Evolutionary conservation across 495 filamentous ascomycete genomes (phyloP).

Genomic region (Chaetomium cochliodes): DNA sequence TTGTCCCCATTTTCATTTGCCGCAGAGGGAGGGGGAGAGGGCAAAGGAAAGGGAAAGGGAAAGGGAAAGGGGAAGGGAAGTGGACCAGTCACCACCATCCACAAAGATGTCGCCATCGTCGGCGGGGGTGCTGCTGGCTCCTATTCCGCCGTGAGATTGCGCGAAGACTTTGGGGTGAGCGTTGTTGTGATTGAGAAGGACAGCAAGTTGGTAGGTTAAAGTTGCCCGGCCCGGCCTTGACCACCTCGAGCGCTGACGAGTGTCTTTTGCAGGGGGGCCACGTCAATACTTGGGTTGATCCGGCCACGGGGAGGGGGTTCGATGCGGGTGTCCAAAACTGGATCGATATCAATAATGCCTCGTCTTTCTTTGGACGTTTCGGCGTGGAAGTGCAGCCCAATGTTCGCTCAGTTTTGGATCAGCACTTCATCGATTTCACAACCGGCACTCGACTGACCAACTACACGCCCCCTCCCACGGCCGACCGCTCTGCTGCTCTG

Average conservation of each 20-base stretch:
- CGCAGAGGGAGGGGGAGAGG: too few relatives aligned
- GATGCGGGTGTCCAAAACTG: background rate
- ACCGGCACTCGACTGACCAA: background rate
- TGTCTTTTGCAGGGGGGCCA: background rate
- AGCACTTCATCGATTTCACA: background rate
- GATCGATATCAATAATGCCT: background rate
- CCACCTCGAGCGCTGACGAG: background rate
- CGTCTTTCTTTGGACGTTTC: background rate
- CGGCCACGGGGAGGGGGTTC: background rate
- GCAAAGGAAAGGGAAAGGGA: too few relatives aligned
- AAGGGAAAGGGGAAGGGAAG: too few relatives aligned
- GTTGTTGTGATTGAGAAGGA: background rate
- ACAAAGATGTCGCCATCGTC: background rate
- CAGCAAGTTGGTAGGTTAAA: background rate
- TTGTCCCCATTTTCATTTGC: too few relatives aligned
- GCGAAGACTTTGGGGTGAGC: background rate
- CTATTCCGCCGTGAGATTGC: background rate
- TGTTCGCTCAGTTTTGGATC: background rate
- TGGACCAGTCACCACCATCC: background rate
- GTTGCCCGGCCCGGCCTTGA: background rate
- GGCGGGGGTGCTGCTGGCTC: background rate
- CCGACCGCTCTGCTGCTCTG: background rate
- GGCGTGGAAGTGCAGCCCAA: background rate
- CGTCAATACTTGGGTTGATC: background rate
- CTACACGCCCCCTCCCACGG: background rate